Base-by-base conservation (phyloP, 2,329 filamentous ascomycete genomes). In the Ceratocystis cubensis region DNA sequence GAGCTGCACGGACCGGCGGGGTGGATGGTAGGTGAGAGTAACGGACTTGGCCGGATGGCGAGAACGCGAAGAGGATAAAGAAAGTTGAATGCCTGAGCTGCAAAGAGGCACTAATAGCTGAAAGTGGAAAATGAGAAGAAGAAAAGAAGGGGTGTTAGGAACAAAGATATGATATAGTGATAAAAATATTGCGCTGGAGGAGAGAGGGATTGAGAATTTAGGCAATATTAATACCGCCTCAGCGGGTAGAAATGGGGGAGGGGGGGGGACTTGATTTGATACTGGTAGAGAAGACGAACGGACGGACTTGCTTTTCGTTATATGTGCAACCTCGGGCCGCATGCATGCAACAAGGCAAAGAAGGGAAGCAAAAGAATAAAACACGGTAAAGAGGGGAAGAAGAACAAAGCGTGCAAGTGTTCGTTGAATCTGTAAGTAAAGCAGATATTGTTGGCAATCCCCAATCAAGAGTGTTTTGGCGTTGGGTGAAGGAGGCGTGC, bases 11-110 rank as follows among this genome's bases (percentile, higher is more conserved):
- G 53, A 59, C 53, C 53, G 53, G 53, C 28, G 53, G 28, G 53
- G 53, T 30, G 25, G 53, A 59, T 30, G 53, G 28, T 59, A 59
- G 53, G 28, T 33, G 53, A 59, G 28, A 33, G 53, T 30, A 33
- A 59, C 53, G 53, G 53, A 59, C 53, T 59, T 59, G 53, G 53
- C 53, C 53, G 53, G 53, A 59, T 59, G 53, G 53, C 25, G 53
- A 59, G 5, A n/a, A 59, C 5, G 28, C 25, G 53, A 30, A n/a
- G 28, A 59, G 28, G 15, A 30, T 37, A 59, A 17, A 30, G 28
- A 59, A 33, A 6, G 28, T 17, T 17, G 28, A n/a, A 59, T 37
- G 53, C 2, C 20, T 53, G 53, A 59, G 53, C 25, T 17, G 25
- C 53, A 30, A 59, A 59, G 37, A 41, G 28, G 53, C 25, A 33